These are phyloP conservation scores for Penicillium alfredii DNA, from an alignment of 495 filamentous ascomycete genomes.

Conservation along the genomic window DNA sequence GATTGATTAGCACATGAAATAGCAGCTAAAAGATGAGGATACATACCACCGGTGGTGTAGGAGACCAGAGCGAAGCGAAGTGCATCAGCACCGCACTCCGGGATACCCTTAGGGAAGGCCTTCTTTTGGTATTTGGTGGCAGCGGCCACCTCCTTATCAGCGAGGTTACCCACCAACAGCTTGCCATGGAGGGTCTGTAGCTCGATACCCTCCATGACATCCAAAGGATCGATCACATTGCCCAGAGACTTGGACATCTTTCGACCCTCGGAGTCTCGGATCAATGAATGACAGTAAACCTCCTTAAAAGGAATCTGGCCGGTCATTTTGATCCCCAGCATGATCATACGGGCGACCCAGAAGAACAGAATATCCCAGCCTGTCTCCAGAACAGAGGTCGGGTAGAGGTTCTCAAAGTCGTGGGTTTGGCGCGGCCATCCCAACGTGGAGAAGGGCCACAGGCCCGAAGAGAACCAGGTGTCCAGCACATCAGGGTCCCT, in stretches of 20 bases:
- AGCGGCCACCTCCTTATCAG: constrained; percentile 63
- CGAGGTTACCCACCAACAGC: constrained; percentile 63
- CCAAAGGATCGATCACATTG: constrained; percentile 77
- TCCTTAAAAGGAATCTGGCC: constrained; percentile 71
- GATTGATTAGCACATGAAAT: constrained; percentile 16
- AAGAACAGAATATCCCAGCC: constrained; percentile 86
- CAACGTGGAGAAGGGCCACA: constrained; percentile 77
- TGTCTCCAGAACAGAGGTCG: constrained; percentile 69
- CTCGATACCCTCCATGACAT: constrained; percentile 69
- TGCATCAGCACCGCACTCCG: constrained; percentile 81
- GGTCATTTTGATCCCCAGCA: constrained; percentile 71
- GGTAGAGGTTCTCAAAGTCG: constrained; percentile 65
- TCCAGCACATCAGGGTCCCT: constrained; percentile 72
- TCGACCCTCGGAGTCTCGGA: constrained; percentile 70
- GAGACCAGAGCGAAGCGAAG: constrained; percentile 74
- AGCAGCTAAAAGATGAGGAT: constrained; percentile 6
- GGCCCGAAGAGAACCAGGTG: constrained; percentile 77
- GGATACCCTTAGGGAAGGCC: constrained; percentile 73
- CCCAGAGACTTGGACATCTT: constrained; percentile 85
- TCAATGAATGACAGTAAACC: constrained; percentile 71
- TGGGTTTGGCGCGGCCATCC: constrained; percentile 70
- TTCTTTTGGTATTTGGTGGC: constrained; percentile 75
- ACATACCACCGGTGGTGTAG: constrained; percentile 76
- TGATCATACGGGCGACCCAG: constrained; percentile 82
- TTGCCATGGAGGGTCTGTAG: constrained; percentile 65